These are phyloP conservation scores for Bretschneidera sinensis DNA, from an alignment of 345 rosid genomes.

Conservation along the genomic window DNA sequence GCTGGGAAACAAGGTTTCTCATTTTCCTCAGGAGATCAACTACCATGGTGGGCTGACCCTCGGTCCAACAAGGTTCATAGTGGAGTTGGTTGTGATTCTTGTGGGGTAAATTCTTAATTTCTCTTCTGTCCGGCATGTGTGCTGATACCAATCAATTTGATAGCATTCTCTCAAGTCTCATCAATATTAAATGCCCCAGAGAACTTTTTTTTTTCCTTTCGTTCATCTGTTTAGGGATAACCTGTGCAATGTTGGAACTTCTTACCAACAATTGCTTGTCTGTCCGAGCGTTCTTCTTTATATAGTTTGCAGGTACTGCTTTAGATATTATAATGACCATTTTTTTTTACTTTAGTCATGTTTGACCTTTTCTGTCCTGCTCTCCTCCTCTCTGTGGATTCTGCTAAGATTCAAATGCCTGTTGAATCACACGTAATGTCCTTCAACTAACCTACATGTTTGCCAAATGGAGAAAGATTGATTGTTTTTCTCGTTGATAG, in stretches of 20 bases:
- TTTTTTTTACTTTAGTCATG: too few species aligned
- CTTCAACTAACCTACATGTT: too few species aligned
- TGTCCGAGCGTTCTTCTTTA: too few species aligned
- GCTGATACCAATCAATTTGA: not conserved
- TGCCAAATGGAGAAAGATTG: too few species aligned
- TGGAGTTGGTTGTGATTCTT: conserved; percentile 65
- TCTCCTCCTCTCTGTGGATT: too few species aligned
- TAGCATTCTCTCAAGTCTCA: not conserved
- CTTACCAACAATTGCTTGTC: not conserved
- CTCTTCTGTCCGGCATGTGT: not conserved
- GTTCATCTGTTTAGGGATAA: not conserved
- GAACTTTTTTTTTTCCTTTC: not conserved
- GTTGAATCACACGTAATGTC: too few species aligned
- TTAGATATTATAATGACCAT: too few species aligned
- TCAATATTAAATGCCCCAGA: not conserved
- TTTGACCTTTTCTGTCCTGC: too few species aligned
- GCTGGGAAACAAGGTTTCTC: conserved; percentile 21
- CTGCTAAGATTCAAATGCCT: too few species aligned
- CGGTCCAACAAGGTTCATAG: conserved; percentile 27
- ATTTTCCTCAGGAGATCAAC: conserved; percentile 8
- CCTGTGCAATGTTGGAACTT: not conserved
- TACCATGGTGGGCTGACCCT: conserved; percentile 25
- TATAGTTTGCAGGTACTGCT: too few species aligned
- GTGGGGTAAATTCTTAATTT: conserved; percentile 37
- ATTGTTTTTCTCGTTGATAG: too few species aligned